Conservation (phyloP, 2,329 filamentous ascomycete species). For the Colletotrichum costaricense region DNA sequence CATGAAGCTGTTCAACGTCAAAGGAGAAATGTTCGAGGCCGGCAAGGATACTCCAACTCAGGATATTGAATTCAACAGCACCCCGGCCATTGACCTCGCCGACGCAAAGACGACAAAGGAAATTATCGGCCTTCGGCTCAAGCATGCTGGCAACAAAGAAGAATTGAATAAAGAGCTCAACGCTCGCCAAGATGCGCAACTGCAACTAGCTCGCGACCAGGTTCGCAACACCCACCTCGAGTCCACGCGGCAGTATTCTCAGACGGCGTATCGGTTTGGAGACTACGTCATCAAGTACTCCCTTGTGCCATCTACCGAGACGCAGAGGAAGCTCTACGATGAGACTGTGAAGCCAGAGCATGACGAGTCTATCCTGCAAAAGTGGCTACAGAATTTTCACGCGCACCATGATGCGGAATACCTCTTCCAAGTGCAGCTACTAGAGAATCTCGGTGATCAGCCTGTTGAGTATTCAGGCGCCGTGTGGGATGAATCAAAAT, state of each 20-base stretch:
- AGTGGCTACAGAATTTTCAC: background rate
- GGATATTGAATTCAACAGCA: conserved; percentile 49
- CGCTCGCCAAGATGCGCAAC: background rate
- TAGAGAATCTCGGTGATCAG: background rate
- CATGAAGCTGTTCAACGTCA: conserved; percentile 62
- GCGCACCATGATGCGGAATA: background rate
- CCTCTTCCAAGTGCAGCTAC: background rate
- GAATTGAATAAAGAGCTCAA: background rate
- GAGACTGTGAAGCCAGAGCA: background rate
- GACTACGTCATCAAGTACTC: background rate
- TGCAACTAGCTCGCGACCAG: background rate
- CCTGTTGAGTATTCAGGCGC: background rate
- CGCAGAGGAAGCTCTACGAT: background rate
- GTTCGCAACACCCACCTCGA: background rate
- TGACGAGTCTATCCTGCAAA: background rate
- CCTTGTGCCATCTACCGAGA: background rate
- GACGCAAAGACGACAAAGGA: background rate
- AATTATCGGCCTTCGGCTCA: background rate
- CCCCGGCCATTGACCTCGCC: background rate
- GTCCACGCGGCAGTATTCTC: background rate
- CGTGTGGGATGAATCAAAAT: background rate
- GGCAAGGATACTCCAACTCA: conserved; percentile 46
- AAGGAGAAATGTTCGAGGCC: conserved; percentile 52
- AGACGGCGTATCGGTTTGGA: background rate
- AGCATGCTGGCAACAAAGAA: background rate